Conservation (phyloP, 2,329 filamentous ascomycete genomes). For the Penicillium sp. region DNA sequence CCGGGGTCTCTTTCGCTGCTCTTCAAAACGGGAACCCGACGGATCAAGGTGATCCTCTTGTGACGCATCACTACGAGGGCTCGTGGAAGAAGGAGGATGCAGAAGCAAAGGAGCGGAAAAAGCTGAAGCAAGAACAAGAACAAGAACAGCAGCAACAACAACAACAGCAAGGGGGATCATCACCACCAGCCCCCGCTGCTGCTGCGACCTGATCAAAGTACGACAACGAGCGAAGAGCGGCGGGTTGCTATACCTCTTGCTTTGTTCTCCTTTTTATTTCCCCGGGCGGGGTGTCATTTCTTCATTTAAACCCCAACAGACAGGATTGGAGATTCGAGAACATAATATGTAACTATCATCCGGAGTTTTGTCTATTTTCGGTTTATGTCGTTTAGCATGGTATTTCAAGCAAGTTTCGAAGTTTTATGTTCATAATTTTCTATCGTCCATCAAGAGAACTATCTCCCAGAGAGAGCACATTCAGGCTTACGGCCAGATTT, state of each 20-base stretch:
- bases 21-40: conserved; percentile 23
- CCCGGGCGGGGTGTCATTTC: no score
- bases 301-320: background rate
- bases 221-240: background rate
- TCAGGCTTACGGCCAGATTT: background rate
- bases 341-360: background rate
- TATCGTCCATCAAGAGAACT: background rate
- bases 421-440: background rate
- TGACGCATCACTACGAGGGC: conserved; percentile 21
- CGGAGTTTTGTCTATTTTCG: background rate
- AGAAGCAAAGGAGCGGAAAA: conserved; percentile 20
- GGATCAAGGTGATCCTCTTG: conserved; percentile 18
- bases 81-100: conserved; percentile 21
- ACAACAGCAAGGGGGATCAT: background rate
- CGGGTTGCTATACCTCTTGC: background rate
- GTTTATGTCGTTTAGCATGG: background rate
- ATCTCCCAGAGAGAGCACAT: no score
- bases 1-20: conserved; percentile 27
- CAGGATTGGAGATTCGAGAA: background rate
- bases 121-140: conserved; percentile 5
- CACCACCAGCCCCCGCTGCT: background rate
- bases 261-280: no score
- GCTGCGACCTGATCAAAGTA: background rate
- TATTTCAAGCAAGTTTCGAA: background rate
- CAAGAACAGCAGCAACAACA: background rate